Evolutionary conservation across 495 filamentous ascomycete genomes (phyloP), one percentile per base, ranked within the genome.

Genomic region (Hypoxylon lienhwacheense): DNA sequence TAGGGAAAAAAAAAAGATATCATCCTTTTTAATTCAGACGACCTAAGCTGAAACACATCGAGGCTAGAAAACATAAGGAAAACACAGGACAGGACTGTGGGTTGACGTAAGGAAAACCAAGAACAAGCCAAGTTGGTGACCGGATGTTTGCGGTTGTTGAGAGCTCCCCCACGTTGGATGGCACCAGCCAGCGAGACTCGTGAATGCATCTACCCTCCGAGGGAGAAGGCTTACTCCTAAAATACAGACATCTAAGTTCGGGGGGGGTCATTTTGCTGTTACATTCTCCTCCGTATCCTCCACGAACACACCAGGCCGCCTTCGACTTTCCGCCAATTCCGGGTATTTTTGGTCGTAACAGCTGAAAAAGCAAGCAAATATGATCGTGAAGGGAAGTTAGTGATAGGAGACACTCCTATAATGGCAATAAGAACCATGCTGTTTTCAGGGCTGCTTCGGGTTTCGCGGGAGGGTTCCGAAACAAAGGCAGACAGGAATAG

Each of bases 231-330:
- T 50, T 53, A 58, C 63, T 63, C 57, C 58, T 69, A 69, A 64
- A 69, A 69, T 71, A 71, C 68, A 71, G 59, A 55, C 63, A 64
- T 69, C 63, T 69, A 63, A 62, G 45, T 41, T 52, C 55, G 56
- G 34, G 44, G 55, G 45, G 39, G 55, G 32, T 36, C 11, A 45
- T 59, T 42, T 55, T 48, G 32, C 39, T 51, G 53, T 67, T 53
- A 67, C 53, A 55, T 65, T 56, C 56, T 63, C 61, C 59, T 66
- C 59, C 63, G 49, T 43, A 40, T 58, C 53, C 56, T 59, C 59
- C 58, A 55, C 65, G 47, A 60, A 49, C 58, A 45, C 54, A 57
- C 51, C 58, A 51, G 57, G 59, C 51, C 57, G 59, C 59, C 47
- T 53, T 53, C 59, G 53, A 55, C 50, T 55, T 57, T 59, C 53